Conservation (phyloP, 2,329 filamentous ascomycete genomes). For the Rhytidhysteron rufulum region DNA sequence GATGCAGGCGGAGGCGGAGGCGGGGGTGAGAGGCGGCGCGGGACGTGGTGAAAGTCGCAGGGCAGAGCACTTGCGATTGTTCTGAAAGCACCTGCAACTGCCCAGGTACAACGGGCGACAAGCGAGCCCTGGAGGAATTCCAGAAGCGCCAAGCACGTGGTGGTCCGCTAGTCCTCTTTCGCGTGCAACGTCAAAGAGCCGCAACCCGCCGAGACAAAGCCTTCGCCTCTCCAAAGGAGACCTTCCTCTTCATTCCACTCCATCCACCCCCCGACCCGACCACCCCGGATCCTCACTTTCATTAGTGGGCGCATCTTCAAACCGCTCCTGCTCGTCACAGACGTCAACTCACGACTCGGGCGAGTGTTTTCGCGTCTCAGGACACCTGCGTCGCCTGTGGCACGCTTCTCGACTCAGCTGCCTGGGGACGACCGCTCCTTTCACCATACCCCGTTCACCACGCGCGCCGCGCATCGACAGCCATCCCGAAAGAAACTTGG, state of each 20-base stretch:
- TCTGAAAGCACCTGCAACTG: not conserved
- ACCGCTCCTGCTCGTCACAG: conserved; percentile 19
- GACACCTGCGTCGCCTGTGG: conserved; percentile 19
- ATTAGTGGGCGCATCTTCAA: conserved; percentile 31
- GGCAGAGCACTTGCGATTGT: no score
- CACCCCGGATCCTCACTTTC: conserved; percentile 25
- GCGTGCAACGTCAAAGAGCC: conserved; percentile 1
- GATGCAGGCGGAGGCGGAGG: no score
- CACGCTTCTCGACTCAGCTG: conserved; percentile 25
- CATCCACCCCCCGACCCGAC: conserved; percentile 20
- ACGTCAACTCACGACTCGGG: conserved; percentile 19
- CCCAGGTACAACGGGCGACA: not conserved
- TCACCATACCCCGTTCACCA: conserved; percentile 27
- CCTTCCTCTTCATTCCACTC: conserved; percentile 8
- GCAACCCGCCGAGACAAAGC: not conserved
- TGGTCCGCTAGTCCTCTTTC: not conserved
- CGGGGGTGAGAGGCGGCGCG: no score
- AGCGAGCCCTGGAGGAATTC: no score
- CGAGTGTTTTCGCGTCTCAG: conserved; percentile 20
- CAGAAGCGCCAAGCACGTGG: no score
- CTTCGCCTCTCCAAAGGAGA: not conserved
- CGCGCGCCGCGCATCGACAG: conserved; percentile 29
- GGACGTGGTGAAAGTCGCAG: no score
- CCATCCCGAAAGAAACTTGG: conserved; percentile 6
- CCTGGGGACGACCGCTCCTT: conserved; percentile 25